Base-by-base conservation (phyloP, 495 filamentous ascomycete species). In the Aspergillus leporis region DNA sequence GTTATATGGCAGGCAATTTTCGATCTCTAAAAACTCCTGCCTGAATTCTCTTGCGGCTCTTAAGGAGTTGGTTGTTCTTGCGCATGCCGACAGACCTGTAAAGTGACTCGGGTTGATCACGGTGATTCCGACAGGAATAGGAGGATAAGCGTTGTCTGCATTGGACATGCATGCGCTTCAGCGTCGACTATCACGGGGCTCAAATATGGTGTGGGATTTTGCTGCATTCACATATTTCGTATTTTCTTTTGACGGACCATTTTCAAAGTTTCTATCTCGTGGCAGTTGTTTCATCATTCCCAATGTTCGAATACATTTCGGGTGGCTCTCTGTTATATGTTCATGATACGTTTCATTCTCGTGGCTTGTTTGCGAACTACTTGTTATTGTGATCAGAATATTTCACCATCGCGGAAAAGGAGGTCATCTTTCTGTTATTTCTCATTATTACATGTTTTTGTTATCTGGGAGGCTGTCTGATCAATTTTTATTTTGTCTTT, bases 401-500 rank as follows among this genome's bases (percentile, higher is more conserved):
- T 58, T 63, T 48, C 55, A 54, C 57, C 51, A 52, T 59, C 61
- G 61, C 60, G 52, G 46, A 64, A 62, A 63, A 63, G 65, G 59
- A 64, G 65, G 61, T 46, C 45, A 30, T 60, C 36, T 67, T 56
- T 56, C 60, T 36, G 23, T 56, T 25, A 53, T 61, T n/a, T 40
- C 55, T 23, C 56, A 31, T 51, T 28, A 19, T 57, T 28, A 38
- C 55, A 36, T 58, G 14, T 61, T 56, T 59, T 46, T 58, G 48
- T 56, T 43, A 55, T 47, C 16, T 75, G 75, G 72, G 71, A 74
- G 77, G 77, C 70, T 80, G 75, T 80, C 69, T 80, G 75, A 80
- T 80, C 70, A 78, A 57, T 60, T 61, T 68, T 55, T 57, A 40
- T 56, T 60, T 66, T 54, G n/a, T n/a, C n/a, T n/a, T 50, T 51